phyloP scores from a whole-genome alignment of 257 asterid genomes.

The Gentiana macrophylla region DNA sequence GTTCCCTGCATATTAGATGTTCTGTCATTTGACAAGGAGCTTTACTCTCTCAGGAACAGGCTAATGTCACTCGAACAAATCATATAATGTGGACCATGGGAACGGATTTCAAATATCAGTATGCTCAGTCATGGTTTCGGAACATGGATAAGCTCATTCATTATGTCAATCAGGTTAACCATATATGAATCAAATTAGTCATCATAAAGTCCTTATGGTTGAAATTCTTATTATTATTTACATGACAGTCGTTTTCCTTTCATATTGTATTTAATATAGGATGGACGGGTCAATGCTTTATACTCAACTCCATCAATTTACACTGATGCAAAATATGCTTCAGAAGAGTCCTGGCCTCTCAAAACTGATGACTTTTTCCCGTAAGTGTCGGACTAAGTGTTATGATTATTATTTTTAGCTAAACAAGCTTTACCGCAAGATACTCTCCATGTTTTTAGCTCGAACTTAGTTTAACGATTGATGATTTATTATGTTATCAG shows the following conservation, averaged over 20 bases:
- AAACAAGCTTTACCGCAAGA: neutral
- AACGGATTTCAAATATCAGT: slow-evolving; percentile 70
- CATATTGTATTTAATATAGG: slow-evolving; percentile 26
- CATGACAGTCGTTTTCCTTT: slow-evolving; percentile 4
- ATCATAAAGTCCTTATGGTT: neutral
- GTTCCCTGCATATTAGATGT: no score
- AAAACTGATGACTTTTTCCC: slow-evolving; percentile 83
- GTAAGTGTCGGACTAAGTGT: slow-evolving; percentile 30
- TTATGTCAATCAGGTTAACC: slow-evolving; percentile 61
- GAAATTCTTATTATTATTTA: neutral
- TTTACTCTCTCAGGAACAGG: slow-evolving; percentile 27
- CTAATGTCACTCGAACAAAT: slow-evolving; percentile 58
- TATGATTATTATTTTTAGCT: no score
- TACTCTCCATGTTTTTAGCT: slow-evolving; percentile 7
- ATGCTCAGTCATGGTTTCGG: slow-evolving; percentile 70
- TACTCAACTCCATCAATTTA: slow-evolving; percentile 73
- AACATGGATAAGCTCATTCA: slow-evolving; percentile 80
- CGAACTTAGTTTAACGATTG: slow-evolving; percentile 5
- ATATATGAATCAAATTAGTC: slow-evolving; percentile 1
- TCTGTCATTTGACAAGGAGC: no score
- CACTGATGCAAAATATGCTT: slow-evolving; percentile 62
- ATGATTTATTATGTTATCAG: slow-evolving; percentile 25
- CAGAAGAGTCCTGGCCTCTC: slow-evolving; percentile 56
- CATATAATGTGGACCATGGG: slow-evolving; percentile 87
- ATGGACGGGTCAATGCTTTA: slow-evolving; percentile 75